Conservation (phyloP, 768 basidiomycete genomes). For the Boletus barrowsii region DNA sequence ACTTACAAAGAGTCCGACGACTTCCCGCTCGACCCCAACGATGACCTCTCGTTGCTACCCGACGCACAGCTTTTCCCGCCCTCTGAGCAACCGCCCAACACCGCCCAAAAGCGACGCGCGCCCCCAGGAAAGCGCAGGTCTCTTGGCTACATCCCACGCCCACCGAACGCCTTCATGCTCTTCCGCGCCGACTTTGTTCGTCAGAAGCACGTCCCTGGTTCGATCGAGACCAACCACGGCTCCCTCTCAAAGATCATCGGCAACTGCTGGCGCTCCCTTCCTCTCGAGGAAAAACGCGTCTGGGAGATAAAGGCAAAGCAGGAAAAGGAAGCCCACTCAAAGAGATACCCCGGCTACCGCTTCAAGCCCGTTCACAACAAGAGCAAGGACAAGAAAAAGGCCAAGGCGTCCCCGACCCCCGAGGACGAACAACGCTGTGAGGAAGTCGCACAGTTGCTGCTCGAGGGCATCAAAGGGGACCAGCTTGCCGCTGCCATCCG, state of each 20-base stretch:
- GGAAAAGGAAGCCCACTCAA: slow-evolving; percentile 71
- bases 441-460: slow-evolving; percentile 58
- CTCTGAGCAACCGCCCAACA: slow-evolving; percentile 38
- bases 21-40: slow-evolving; percentile 15
- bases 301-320: slow-evolving; percentile 75
- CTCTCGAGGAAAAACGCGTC: slow-evolving; percentile 63
- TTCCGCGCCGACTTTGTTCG: slow-evolving; percentile 37
- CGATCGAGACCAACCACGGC: slow-evolving; percentile 49
- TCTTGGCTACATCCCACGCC: slow-evolving; percentile 39
- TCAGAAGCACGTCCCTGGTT: slow-evolving; percentile 49
- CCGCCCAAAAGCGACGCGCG: slow-evolving; percentile 43
- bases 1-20: slow-evolving; percentile 43
- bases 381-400: slow-evolving; percentile 43
- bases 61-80: slow-evolving; percentile 53
- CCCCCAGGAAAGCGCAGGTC: slow-evolving; percentile 64
- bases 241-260: slow-evolving; percentile 51
- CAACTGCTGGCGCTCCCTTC: slow-evolving; percentile 65
- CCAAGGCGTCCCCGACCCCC: slow-evolving; percentile 12
- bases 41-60: slow-evolving; percentile 32
- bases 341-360: slow-evolving; percentile 62
- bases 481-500: slow-evolving; percentile 61
- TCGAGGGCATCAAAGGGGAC: slow-evolving; percentile 69
- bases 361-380: slow-evolving; percentile 46
- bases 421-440: slow-evolving; percentile 38
- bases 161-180: slow-evolving; percentile 36